These are phyloP conservation scores for Trichoderma breve DNA, from an alignment of 2,329 filamentous ascomycete species.

Conservation along the genomic window DNA sequence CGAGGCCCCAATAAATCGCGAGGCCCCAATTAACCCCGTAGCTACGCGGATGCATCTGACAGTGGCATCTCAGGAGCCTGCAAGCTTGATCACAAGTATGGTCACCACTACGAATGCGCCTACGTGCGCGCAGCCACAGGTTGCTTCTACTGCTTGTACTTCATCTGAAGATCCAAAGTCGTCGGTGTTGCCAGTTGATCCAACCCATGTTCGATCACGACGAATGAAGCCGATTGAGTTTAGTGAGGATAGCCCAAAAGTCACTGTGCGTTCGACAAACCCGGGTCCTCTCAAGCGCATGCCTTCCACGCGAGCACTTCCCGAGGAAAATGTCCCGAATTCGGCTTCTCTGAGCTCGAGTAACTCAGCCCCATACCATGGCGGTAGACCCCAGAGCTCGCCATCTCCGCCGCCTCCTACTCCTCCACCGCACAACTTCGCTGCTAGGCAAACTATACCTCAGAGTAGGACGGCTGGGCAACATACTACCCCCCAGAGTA, in stretches of 20 bases:
- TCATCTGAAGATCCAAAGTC: not conserved
- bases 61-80: not conserved
- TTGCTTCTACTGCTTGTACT: not conserved
- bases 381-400: not conserved
- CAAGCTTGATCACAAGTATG: not conserved
- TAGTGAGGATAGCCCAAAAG: constrained; percentile 24
- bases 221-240: constrained; percentile 31
- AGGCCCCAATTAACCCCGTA: constrained; percentile 28
- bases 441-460: not conserved
- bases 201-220: constrained; percentile 20
- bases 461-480: not conserved
- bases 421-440: not conserved
- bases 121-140: constrained; percentile 33
- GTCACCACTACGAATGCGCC: constrained; percentile 28
- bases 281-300: constrained; percentile 24
- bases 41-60: constrained; percentile 13
- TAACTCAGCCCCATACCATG: constrained; percentile 28
- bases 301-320: constrained; percentile 27
- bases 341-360: constrained; percentile 32
- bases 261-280: not conserved
- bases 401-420: not conserved
- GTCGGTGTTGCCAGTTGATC: not conserved
- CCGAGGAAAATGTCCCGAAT: constrained; percentile 28
- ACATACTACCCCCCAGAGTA: not conserved
- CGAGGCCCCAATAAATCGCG: constrained; percentile 28